These are phyloP conservation scores for Yarrowia deformans DNA, from an alignment of 805 yeast species.

Conservation along the genomic window DNA sequence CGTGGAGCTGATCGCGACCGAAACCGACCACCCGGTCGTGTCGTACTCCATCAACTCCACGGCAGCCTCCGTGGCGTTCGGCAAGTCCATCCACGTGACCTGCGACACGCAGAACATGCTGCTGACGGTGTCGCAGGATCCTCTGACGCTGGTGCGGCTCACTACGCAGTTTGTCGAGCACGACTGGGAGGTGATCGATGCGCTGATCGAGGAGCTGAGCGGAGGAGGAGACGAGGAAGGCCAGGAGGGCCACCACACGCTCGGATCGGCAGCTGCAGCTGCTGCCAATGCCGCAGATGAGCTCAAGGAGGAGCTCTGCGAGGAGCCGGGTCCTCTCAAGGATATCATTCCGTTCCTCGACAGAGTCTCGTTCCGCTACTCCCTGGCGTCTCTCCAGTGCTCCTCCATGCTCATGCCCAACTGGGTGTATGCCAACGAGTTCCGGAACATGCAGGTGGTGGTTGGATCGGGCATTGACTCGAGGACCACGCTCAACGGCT, in stretches of 20 bases:
- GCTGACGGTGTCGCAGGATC: constrained; percentile 9
- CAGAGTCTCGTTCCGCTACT: constrained; percentile 22
- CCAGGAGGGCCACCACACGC: background rate
- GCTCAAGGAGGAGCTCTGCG: constrained; percentile 18
- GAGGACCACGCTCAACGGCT: constrained; percentile 21
- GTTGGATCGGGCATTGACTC: constrained; percentile 25
- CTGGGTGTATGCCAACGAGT: constrained; percentile 37
- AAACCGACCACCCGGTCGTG: constrained; percentile 8
- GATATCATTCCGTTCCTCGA: constrained; percentile 30
- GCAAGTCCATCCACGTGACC: constrained; percentile 26
- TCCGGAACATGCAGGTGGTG: constrained; percentile 21
- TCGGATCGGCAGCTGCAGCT: constrained; percentile 7
- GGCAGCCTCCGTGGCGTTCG: constrained; percentile 5
- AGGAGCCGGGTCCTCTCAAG: constrained; percentile 20
- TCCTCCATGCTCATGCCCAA: constrained; percentile 28
- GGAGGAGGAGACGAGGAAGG: background rate
- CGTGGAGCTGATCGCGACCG: background rate
- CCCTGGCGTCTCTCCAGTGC: constrained; percentile 13
- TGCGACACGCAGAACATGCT: constrained; percentile 21
- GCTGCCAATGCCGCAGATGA: constrained; percentile 8
- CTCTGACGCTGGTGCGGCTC: background rate
- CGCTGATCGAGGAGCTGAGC: constrained; percentile 9
- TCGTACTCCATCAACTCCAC: constrained; percentile 30
- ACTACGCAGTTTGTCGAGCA: constrained; percentile 9
- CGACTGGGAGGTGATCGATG: constrained; percentile 27